Evolutionary conservation across 352 stramenopile species (phyloP), one percentile per base, ranked within the genome.

Genomic region (Aphanomyces euteiches): DNA sequence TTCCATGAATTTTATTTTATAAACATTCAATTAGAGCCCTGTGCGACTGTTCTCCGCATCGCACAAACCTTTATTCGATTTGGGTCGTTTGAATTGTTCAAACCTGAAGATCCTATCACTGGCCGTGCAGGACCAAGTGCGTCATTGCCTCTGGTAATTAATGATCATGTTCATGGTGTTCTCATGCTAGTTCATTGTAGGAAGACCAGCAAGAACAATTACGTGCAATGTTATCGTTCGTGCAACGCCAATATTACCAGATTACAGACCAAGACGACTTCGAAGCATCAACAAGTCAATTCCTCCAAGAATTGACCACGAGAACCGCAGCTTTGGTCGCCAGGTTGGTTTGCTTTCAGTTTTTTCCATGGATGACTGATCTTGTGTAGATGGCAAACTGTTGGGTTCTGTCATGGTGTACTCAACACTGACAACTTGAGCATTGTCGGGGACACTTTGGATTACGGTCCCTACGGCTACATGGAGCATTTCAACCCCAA

Each of bases 21-120:
- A 13, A 28, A 56, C 8, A 1, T 61, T 39, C 54, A 37, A 2
- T 15, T 61, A 70, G 91, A 98, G 73, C 87, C 83, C 2, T 89
- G 82, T 0, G 89, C 89, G 19, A 90, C 96, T 13, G 84, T 97
- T 8, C 80, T 89, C 53, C 83, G 96, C 66, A 88, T 99, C 41
- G 92, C 93, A 1, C 82, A 87, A 17, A 97, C 78, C 54, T 99
- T 99, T 72, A 71, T 98, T 5, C 83, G 96, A 47, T 96, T 99
- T 72, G 96, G 96, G 28, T 96, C 93, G 73, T 96, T 99, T 57
- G 96, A 99, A 79, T 88, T 98, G 68, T 98, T 98, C 78, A 97
- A 96, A 67, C 71, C 79, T 8, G 78, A 76, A 47, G 88, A 96
- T 60, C 38, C 77, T 3, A 61, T 77, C 28, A 92, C 87, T 8